Evolutionary conservation across 2,329 filamentous ascomycete genomes (phyloP), one percentile per base, ranked within the genome.

Genomic region (Sordariomycetes sp.): DNA sequence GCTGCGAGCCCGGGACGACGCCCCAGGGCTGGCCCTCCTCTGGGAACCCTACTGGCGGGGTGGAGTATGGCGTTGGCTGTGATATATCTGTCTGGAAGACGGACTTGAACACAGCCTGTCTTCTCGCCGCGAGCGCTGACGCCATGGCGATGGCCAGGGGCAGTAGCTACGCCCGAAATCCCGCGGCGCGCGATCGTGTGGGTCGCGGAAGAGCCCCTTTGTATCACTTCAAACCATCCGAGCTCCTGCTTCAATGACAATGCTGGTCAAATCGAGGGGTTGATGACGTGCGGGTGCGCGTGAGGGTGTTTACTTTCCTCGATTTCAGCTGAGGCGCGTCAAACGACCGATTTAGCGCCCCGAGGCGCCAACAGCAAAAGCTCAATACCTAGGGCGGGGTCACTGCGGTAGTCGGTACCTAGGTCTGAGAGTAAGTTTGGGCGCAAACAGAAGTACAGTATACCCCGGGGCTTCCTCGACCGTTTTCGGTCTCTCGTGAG

Each of bases 71-170:
- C 58, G 78, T 78, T 50, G 79, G 75, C 65, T 76, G 77, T 18
- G 75, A 74, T 62, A 75, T 64, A 60, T 80, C 76, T 18, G 74
- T 74, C 60, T 76, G 76, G 68, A 84, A 84, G 64, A 83, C 79
- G 28, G 80, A 82, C 61, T 74, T 74, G 63, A 83, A 77, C 51
- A 81, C 71, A 61, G 73, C 76, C 59, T 76, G 74, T 63, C 73
- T 78, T 60, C 76, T 77, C 57, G 60, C 68, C 62, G 71, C 73
- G 69, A 79, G 75, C 61, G 69, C 72, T 57, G 78, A 74, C 57
- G 72, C 71, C 60, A 72, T 66, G n/a, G n/a, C n/a, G 70, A 74
- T 74, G 57, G 56, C 59, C 52, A 25, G 18, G 50, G 46, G 34
- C n/a, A 6, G n/a, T 46, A 14, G 18, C n/a, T n/a, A 46, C 16